Percentiles rank a stretch among this genome's conserved stretches.
phyloP scores from a whole-genome alignment of 2,329 filamentous ascomycete species.

The Aureobasidium mangrovei region DNA sequence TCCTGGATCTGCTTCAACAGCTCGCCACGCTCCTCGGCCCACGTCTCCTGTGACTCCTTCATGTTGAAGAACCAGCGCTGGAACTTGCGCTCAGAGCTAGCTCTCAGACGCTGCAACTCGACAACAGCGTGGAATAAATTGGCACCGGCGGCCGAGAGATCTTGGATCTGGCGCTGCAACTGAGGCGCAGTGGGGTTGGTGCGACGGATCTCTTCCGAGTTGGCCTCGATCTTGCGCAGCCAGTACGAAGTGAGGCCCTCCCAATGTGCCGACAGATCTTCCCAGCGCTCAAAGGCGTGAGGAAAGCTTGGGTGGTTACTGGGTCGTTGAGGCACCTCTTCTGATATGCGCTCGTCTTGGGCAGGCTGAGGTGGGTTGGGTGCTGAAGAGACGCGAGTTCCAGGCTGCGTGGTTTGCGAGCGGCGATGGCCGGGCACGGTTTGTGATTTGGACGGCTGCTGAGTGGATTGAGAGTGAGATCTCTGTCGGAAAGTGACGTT shows the following conservation, averaged over 20 bases:
- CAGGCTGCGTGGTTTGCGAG: constrained; percentile 3
- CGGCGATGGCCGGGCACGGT: neutral
- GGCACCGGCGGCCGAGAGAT: constrained; percentile 91
- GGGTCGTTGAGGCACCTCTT: constrained; percentile 15
- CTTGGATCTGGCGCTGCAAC: constrained; percentile 86
- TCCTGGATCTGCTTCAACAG: constrained; percentile 66
- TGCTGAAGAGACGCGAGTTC: constrained; percentile 13
- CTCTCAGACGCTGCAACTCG: constrained; percentile 84
- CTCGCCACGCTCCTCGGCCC: constrained; percentile 72
- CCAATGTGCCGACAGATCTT: constrained; percentile 94
- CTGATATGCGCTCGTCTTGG: neutral
- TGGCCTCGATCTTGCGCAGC: constrained; percentile 87
- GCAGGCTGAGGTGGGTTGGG: neutral
- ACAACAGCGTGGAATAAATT: constrained; percentile 98
- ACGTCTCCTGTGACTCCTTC: constrained; percentile 73
- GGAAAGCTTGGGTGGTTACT: constrained; percentile 62
- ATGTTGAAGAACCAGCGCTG: constrained; percentile 99
- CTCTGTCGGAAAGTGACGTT: neutral
- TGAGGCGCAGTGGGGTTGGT: constrained; percentile 73
- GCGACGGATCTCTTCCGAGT: constrained; percentile 72
- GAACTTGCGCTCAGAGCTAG: constrained; percentile 94
- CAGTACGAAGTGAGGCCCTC: constrained; percentile 95
- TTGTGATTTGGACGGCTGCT: neutral
- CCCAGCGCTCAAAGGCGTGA: constrained; percentile 96
- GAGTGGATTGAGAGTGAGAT: neutral